These are phyloP conservation scores for Aureobasidium sp. DNA, from an alignment of 2,329 filamentous ascomycete species.

Conservation along the genomic window DNA sequence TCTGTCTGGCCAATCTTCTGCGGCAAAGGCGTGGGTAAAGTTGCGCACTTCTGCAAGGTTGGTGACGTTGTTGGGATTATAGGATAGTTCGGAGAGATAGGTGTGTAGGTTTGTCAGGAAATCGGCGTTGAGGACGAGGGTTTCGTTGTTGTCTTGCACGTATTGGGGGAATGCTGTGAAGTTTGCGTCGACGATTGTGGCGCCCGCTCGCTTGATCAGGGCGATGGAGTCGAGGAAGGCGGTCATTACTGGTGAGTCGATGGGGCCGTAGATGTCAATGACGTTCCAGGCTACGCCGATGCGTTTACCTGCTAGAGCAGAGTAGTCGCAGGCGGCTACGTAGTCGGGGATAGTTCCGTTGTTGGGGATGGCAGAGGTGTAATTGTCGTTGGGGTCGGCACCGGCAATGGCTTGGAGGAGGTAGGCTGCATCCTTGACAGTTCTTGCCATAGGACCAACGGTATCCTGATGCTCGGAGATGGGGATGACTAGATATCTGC, in stretches of 20 bases:
- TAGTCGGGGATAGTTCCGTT: conserved; percentile 48
- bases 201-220: conserved; percentile 47
- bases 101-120: conserved; percentile 48
- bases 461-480: conserved; percentile 51
- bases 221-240: conserved; percentile 49
- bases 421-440: conserved; percentile 50
- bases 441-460: conserved; percentile 49
- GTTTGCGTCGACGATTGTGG: conserved; percentile 51
- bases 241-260: conserved; percentile 35
- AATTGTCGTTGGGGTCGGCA: conserved; percentile 45
- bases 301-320: conserved; percentile 46
- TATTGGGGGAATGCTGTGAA: conserved; percentile 46
- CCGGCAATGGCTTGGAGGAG: conserved; percentile 51
- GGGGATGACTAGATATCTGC: conserved; percentile 54
- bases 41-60: conserved; percentile 42
- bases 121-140: conserved; percentile 47
- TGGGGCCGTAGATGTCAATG: conserved; percentile 32
- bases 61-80: conserved; percentile 49
- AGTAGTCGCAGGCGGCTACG: conserved; percentile 46
- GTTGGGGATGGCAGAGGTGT: conserved; percentile 50
- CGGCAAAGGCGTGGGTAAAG: conserved; percentile 46
- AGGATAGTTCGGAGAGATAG: conserved; percentile 48
- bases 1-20: conserved; percentile 53
- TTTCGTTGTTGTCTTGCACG: conserved; percentile 31
- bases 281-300: conserved; percentile 57